Evolutionary conservation across 2,329 filamentous ascomycete species (phyloP).

Genomic region (Triangularia setosa): DNA sequence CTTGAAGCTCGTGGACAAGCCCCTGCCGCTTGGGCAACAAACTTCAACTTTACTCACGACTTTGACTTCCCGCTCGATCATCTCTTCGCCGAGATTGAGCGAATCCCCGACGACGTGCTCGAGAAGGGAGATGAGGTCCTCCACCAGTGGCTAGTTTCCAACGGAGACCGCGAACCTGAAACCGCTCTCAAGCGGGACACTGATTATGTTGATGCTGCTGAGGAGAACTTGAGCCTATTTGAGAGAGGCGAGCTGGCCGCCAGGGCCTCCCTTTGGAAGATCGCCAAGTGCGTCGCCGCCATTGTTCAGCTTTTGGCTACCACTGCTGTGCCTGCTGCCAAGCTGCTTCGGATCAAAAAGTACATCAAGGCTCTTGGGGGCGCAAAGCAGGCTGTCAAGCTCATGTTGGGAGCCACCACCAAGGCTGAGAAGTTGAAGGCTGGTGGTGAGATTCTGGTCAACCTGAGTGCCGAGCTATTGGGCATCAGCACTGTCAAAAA

Average conservation of each 20-base stretch:
- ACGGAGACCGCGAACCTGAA: constrained; percentile 17
- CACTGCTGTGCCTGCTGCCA: constrained; percentile 25
- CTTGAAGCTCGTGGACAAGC: neutral
- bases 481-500: constrained; percentile 23
- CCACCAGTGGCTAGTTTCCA: constrained; percentile 23
- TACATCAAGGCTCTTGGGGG: constrained; percentile 28
- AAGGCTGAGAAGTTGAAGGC: constrained; percentile 22
- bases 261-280: constrained; percentile 22
- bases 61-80: constrained; percentile 16
- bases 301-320: constrained; percentile 23
- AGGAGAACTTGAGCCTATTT: neutral
- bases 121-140: constrained; percentile 22
- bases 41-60: constrained; percentile 20
- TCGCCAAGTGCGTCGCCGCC: constrained; percentile 24
- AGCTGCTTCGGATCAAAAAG: constrained; percentile 28
- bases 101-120: constrained; percentile 25
- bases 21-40: neutral
- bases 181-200: constrained; percentile 9
- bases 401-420: constrained; percentile 24
- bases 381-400: constrained; percentile 23
- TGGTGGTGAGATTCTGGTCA: constrained; percentile 24
- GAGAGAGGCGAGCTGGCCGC: constrained; percentile 12
- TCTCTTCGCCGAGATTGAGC: constrained; percentile 20
- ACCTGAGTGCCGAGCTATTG: constrained; percentile 22
- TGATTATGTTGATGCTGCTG: neutral